Evolutionary conservation across 78 protist genomes (phyloP), one percentile per base, ranked within the genome.

Genomic region (Isochrysis galbana): DNA sequence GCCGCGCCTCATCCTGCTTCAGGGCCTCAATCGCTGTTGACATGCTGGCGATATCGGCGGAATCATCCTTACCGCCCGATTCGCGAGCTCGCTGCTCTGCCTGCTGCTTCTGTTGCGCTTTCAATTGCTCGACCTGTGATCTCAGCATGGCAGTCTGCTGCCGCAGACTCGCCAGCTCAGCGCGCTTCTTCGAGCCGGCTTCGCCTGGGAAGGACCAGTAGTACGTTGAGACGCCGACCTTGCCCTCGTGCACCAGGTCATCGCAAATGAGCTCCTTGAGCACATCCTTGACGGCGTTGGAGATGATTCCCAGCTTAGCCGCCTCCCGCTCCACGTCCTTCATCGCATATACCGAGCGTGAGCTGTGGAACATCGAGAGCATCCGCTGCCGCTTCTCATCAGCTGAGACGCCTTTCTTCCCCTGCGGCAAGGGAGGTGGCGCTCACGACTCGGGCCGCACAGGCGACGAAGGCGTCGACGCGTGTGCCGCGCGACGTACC

Each of bases 201-300:
- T 61, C 74, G 74, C n/a, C 74, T 3, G 82, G 82, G 44, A 72
- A 72, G n/a, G 82, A 72, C 82, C 82, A 72, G 38, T 26, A 72
- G 44, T 72, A 72, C 23, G 41, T n/a, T 17, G 36, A 26, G 23
- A n/a, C 19, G 44, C 82, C 82, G 17, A 72, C 23, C 82, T 72
- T 72, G 32, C 19, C 82, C 82, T 36, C 23, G 44, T 1, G 21
- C n/a, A 72, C 44, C 10, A 72, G 44, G 17, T 72, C 38, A 23
- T 72, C 82, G 44, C 22, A 2, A 3, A 5, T 0, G 44, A 72
- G 82, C 82, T 72, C 44, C 82, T 26, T 72, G 36, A 36, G 19
- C 17, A 72, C 82, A 36, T 72, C 82, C 44, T 72, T 72, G 36
- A 72, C 82, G 0, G 82, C 74, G n/a, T 61, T 7, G n/a, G 74